Evolutionary conservation across 805 yeast genomes (phyloP).

Genomic region (Yamadazyma akitaensis): DNA sequence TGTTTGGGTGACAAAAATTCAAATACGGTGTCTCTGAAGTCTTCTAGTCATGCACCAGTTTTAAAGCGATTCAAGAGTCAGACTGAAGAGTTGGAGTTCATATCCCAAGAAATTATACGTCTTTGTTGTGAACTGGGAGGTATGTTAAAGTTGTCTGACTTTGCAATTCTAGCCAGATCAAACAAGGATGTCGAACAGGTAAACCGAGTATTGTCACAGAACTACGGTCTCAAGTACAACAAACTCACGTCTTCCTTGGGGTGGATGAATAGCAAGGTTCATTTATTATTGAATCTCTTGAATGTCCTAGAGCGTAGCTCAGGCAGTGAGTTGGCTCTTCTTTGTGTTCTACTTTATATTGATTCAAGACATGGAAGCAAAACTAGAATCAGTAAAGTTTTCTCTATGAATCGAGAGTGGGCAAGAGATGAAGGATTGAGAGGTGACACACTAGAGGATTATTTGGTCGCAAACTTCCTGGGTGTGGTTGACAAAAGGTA

Average conservation of each 20-base stretch:
- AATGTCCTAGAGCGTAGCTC: slow-evolving; percentile 36
- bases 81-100: slow-evolving; percentile 40
- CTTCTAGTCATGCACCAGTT: slow-evolving; percentile 23
- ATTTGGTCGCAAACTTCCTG: slow-evolving; percentile 24
- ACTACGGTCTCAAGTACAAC: slow-evolving; percentile 40
- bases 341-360: slow-evolving; percentile 24
- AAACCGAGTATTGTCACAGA: slow-evolving; percentile 29
- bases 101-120: slow-evolving; percentile 43
- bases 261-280: slow-evolving; percentile 48
- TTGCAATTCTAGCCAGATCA: slow-evolving; percentile 51
- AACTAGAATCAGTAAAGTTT: slow-evolving; percentile 25
- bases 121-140: slow-evolving; percentile 42
- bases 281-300: slow-evolving; percentile 48
- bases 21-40: slow-evolving; percentile 14
- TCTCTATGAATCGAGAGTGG: slow-evolving; percentile 19
- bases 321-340: slow-evolving; percentile 30
- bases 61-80: slow-evolving; percentile 16
- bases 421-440: slow-evolving; percentile 4
- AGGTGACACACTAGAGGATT: slow-evolving; percentile 15
- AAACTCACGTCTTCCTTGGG: slow-evolving; percentile 46
- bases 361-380: slow-evolving; percentile 24
- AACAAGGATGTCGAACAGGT: slow-evolving; percentile 47
- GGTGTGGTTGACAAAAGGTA: slow-evolving; percentile 15
- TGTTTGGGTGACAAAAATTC: slow-evolving; percentile 1
- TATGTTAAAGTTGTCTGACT: slow-evolving; percentile 42